A percentile compares a stretch with the other conserved stretches of the same genome.
phyloP scores from a whole-genome alignment of 768 basidiomycete species.

The Lactifluus hygrophoroides region DNA sequence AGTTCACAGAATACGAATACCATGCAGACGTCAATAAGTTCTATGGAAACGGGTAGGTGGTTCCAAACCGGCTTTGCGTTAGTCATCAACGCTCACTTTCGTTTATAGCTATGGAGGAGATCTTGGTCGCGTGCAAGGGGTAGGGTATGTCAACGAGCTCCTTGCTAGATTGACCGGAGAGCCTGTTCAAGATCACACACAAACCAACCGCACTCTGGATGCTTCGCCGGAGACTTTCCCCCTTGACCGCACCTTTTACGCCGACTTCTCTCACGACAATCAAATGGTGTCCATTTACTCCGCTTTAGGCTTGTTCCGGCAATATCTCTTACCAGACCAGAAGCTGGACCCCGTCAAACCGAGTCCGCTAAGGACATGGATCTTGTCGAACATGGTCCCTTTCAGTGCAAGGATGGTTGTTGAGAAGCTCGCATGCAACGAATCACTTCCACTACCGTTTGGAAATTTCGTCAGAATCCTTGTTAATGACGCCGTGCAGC shows the following conservation, averaged over 20 bases:
- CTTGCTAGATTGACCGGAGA: constrained; percentile 63
- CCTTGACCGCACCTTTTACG: constrained; percentile 52
- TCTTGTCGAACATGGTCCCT: constrained; percentile 53
- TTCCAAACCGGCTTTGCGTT: neutral
- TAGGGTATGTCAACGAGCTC: constrained; percentile 87
- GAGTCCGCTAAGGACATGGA: constrained; percentile 35
- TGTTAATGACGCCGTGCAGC: constrained; percentile 66
- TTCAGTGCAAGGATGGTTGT: constrained; percentile 69
- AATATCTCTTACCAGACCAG: constrained; percentile 8
- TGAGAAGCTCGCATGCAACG: constrained; percentile 52
- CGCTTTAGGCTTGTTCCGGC: constrained; percentile 41
- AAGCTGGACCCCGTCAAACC: constrained; percentile 23
- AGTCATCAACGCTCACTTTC: neutral
- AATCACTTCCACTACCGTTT: neutral
- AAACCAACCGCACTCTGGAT: constrained; percentile 70
- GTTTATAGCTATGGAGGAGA: constrained; percentile 49
- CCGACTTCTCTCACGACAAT: constrained; percentile 84
- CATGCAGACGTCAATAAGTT: constrained; percentile 68
- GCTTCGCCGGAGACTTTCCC: constrained; percentile 60
- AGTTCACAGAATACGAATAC: constrained; percentile 64
- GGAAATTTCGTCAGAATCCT: constrained; percentile 55
- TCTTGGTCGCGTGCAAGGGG: constrained; percentile 70
- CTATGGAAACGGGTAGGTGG: constrained; percentile 60
- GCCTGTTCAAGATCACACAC: constrained; percentile 59
- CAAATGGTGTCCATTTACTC: constrained; percentile 71